Evolutionary conservation across 1,284 basidiomycete genomes (phyloP), one percentile per base, ranked within the genome.

Genomic region (Vanrija sp.): DNA sequence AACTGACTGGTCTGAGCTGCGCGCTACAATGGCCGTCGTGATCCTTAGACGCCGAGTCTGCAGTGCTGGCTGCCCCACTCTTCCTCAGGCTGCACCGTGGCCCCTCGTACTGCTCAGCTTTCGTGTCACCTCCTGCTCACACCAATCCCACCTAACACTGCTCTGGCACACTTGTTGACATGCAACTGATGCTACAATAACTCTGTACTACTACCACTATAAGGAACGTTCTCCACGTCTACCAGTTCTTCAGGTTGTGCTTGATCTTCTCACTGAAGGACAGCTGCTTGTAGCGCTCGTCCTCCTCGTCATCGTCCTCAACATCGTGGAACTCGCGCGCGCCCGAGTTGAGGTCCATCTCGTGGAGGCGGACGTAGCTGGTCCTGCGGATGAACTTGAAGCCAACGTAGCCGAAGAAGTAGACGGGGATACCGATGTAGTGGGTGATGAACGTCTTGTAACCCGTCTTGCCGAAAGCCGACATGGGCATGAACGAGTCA

Each of bases 291-390:
- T 65, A 65, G 38, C 50, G 50, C 16, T 47, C 53, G 39, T 69
- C 68, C 40, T 62, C 65, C 23, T 67, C 65, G 38, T 66, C 66
- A 28, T 67, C 68, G 2, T 71, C 79, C 63, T 87, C 84, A 61
- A 85, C 83, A 56, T 86, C 85, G 61, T 86, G 81, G 57, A 88
- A 86, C 66, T 83, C 82, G 46, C 81, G 78, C 40, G 83, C 78
- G 26, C 85, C 87, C 15, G 83, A 82, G 39, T 83, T 69, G 34
- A 89, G 79, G 65, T 88, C 87, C 57, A 88, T 83, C 56, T 84
- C 78, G 23, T 77, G 70, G 4, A 79, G 65, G 1, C 78, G 77
- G 63, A 87, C 83, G 19, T 80, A 66, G 51, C 68, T 78, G 1
- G 85, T 85, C 61, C 78, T 79, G 68, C 79, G 82, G 46, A 76